Base-by-base conservation (phyloP, 2,329 filamentous ascomycete genomes). In the Sporothrix inflata region DNA sequence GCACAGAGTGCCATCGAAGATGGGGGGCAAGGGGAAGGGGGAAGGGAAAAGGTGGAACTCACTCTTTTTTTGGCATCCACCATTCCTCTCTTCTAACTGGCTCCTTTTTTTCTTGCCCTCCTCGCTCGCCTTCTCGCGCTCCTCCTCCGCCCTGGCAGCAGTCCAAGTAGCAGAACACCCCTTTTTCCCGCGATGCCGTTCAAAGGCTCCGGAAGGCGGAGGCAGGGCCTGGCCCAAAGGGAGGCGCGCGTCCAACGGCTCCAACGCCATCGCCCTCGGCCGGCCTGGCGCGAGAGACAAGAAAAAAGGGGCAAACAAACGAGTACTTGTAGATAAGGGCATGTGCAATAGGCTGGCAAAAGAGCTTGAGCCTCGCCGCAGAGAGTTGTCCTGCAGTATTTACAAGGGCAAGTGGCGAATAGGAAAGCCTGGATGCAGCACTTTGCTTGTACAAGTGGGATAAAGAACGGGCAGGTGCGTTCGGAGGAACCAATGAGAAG, bases 1-100 rank as follows among this genome's bases (percentile, higher is more conserved):
- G 65, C 65, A 51, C 55, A 55, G 69, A 70, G 69, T 51, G 55
- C 42, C 24, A 70, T 63, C 55, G 51, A 34, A 24, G 45, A 61
- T 42, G 60, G 60, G 60, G 38, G n/a, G 60, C 34, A 45, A 27
- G 34, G 60, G 60, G 60, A 45, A 38, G 19, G 7, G 7, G 30
- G 19, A 34, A 40, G 30, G 57, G 19, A 66, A 47, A 45, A 49
- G 42, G 45, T 67, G 45, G 65, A 19, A 53, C 42, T 63, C 12
- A 40, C 60, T 27, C 38, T 27, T 63, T 45, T 14, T 21, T 40
- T 27, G 11, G 60, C 38, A 45, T 40, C 60, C 60, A 27, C 60
- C 60, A 45, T 63, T 63, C 38, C 60, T 24, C 30, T 34, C 60
- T 9, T 27, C 38, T 63, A 38, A 63, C 60, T 45, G 60, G 38